Evolutionary conservation across 306 rosid species (phyloP).

Genomic region (Inga oerstediana): DNA sequence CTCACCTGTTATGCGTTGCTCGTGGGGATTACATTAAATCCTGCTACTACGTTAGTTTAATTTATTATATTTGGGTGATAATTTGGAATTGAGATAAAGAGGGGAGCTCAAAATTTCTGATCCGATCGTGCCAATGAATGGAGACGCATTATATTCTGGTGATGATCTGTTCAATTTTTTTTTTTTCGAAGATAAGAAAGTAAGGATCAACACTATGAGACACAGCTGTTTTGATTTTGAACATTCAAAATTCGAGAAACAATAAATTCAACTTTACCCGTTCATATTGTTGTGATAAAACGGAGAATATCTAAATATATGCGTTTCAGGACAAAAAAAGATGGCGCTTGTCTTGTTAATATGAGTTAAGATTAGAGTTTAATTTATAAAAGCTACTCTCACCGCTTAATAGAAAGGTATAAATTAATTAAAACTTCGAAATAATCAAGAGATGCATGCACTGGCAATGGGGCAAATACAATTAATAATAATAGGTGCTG

Average conservation of each 20-base stretch:
- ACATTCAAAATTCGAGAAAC: constrained; percentile 34
- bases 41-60: constrained; percentile 13
- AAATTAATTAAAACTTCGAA: background rate
- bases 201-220: background rate
- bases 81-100: constrained; percentile 37
- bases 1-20: background rate
- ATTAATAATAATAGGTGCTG: background rate
- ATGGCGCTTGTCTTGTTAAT: background rate
- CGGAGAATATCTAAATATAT: background rate
- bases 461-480: background rate
- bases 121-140: constrained; percentile 40
- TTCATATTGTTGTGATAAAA: background rate
- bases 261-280: constrained; percentile 4
- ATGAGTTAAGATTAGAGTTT: background rate
- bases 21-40: constrained; percentile 5
- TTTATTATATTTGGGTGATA: too few relatives aligned
- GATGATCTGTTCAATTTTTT: constrained; percentile 34
- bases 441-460: background rate
- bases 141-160: constrained; percentile 11
- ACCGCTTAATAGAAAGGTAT: background rate
- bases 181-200: constrained; percentile 32
- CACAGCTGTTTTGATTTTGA: constrained; percentile 39
- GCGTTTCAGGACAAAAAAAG: background rate
- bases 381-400: background rate
- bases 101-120: constrained; percentile 35